Conservation (phyloP, 164 flowering plant genomes). For the Liquidambar formosana region DNA sequence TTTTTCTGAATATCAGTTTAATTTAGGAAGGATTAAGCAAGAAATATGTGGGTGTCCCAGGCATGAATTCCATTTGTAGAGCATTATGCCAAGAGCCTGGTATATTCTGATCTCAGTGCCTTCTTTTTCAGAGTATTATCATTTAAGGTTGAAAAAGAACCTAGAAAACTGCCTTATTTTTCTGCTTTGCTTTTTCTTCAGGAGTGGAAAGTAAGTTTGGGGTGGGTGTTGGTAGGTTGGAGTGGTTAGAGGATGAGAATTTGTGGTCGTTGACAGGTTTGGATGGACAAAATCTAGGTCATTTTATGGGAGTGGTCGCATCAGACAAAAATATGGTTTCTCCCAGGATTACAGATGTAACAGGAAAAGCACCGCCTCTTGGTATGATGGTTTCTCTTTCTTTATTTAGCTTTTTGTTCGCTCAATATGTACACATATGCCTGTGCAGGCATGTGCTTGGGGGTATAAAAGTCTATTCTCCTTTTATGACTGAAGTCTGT, state of each 20-base stretch:
- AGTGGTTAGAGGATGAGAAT: constrained; percentile 59
- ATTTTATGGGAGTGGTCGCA: constrained; percentile 67
- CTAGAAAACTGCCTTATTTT: background rate
- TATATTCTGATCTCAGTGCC: constrained; percentile 16
- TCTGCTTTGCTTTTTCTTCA: constrained; percentile 13
- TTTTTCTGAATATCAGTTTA: constrained; percentile 15
- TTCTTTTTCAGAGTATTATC: background rate
- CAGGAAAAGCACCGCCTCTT: constrained; percentile 65
- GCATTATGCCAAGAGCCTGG: constrained; percentile 68
- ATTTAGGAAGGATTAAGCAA: constrained; percentile 52
- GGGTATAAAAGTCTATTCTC: background rate
- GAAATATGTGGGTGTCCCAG: constrained; percentile 83
- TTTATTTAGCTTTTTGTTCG: background rate
- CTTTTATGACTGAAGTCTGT: background rate
- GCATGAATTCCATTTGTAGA: constrained; percentile 84
- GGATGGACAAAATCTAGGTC: constrained; percentile 68
- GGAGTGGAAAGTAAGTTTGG: constrained; percentile 76
- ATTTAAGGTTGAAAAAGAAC: background rate
- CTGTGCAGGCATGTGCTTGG: background rate
- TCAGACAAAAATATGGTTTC: constrained; percentile 69
- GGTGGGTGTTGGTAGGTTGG: constrained; percentile 56
- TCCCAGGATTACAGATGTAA: constrained; percentile 45
- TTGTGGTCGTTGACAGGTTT: constrained; percentile 58
- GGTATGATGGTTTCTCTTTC: constrained; percentile 38
- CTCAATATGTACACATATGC: background rate